These are phyloP conservation scores for Rickenella mellea DNA, from an alignment of 768 basidiomycete species.

Conservation along the genomic window DNA sequence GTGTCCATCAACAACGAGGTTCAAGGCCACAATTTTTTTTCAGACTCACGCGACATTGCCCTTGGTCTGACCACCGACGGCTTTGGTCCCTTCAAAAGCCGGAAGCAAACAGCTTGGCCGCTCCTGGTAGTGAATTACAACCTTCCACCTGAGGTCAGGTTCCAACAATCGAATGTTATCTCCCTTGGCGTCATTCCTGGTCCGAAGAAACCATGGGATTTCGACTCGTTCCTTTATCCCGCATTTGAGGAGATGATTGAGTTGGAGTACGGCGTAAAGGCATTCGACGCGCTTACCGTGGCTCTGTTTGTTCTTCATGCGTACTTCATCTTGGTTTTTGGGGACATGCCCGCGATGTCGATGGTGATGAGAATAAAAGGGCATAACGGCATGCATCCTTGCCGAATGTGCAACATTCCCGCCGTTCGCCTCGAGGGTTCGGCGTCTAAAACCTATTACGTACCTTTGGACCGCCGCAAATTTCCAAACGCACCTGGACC, in stretches of 20 bases:
- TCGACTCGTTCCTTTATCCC: conserved; percentile 28
- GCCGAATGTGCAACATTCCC: conserved; percentile 27
- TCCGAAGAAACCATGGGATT: conserved; percentile 29
- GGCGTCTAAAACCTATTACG: conserved; percentile 15
- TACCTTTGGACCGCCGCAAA: conserved; percentile 15
- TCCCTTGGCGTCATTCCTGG: conserved; percentile 36
- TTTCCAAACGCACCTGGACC: conserved; percentile 14
- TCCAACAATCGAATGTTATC: conserved; percentile 25
- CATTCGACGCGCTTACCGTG: conserved; percentile 20
- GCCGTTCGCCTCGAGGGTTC: conserved; percentile 14
- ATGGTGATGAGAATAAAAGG: conserved; percentile 30
- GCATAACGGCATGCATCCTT: conserved; percentile 27
- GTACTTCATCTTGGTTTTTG: conserved; percentile 19
- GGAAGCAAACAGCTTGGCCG: conserved; percentile 27
- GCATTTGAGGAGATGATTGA: conserved; percentile 24
- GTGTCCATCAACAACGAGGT: conserved; percentile 19
- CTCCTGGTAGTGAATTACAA: conserved; percentile 34
- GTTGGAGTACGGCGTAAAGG: conserved; percentile 26
- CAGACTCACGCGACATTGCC: conserved; percentile 28
- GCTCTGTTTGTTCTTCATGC: conserved; percentile 19
- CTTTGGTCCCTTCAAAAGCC: conserved; percentile 26
- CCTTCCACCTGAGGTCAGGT: conserved; percentile 28
- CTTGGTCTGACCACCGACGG: conserved; percentile 34
- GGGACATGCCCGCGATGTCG: conserved; percentile 24
- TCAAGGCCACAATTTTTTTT: conserved; percentile 24